A percentile compares a stretch with the other conserved stretches of the same genome.
These are phyloP conservation scores for Nakazawaea wickerhamii DNA, from an alignment of 805 yeast genomes.

Conservation along the genomic window DNA sequence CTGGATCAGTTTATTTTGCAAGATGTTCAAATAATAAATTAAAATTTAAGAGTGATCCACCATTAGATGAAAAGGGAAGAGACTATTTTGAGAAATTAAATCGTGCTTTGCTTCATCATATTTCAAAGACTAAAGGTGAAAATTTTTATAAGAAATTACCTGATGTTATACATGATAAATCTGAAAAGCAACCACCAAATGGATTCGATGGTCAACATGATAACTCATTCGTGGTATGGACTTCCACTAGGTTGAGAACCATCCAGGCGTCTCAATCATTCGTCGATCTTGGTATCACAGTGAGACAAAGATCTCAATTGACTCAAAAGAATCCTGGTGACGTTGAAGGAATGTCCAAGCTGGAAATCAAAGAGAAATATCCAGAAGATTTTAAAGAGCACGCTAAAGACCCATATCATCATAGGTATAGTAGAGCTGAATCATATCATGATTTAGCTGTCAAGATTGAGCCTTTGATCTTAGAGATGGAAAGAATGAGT, in stretches of 20 bases:
- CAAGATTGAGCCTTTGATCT: slow-evolving; percentile 84
- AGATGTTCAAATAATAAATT: slow-evolving; percentile 60
- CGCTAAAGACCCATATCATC: slow-evolving; percentile 81
- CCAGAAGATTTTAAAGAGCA: slow-evolving; percentile 70
- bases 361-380: slow-evolving; percentile 51
- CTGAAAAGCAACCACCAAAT: slow-evolving; percentile 30
- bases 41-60: slow-evolving; percentile 72
- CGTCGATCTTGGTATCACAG: slow-evolving; percentile 53
- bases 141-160: slow-evolving; percentile 21
- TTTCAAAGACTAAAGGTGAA: slow-evolving; percentile 25
- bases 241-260: slow-evolving; percentile 84
- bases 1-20: slow-evolving; percentile 91
- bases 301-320: slow-evolving; percentile 74
- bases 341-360: slow-evolving; percentile 62
- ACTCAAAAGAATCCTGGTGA: slow-evolving; percentile 89
- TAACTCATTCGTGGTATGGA: slow-evolving; percentile 82
- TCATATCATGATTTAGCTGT: slow-evolving; percentile 95
- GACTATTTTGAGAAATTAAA: slow-evolving; percentile 63
- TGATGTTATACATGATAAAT: neutral
- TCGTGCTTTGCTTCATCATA: slow-evolving; percentile 41
- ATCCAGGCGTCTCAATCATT: slow-evolving; percentile 73
- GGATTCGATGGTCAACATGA: slow-evolving; percentile 52
- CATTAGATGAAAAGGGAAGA: slow-evolving; percentile 68
- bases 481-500: slow-evolving; percentile 90
- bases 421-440: slow-evolving; percentile 87